Conservation (phyloP, 371 early-diverging fungal genomes). For the Mucor saturninus region DNA sequence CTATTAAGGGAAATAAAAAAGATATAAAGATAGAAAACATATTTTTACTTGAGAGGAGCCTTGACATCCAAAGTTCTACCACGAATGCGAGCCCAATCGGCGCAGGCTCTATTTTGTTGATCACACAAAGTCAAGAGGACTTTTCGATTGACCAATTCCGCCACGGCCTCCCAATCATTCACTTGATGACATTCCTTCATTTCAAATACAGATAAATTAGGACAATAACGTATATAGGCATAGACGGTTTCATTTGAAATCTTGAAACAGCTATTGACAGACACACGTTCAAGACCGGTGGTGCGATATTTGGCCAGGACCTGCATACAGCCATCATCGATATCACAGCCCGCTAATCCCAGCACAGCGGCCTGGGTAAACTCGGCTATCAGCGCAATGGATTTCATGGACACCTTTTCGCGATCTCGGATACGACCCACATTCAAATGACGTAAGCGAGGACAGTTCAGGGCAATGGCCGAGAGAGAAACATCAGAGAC, state of each 20-base stretch:
- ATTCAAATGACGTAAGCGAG: constrained; percentile 56
- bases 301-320: constrained; percentile 47
- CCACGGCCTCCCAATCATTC: constrained; percentile 52
- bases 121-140: constrained; percentile 51
- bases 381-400: constrained; percentile 54
- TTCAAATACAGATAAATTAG: constrained; percentile 61
- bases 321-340: constrained; percentile 57
- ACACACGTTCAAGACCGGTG: constrained; percentile 55
- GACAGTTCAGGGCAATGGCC: constrained; percentile 53
- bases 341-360: constrained; percentile 64
- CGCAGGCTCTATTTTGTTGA: constrained; percentile 40
- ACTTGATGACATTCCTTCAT: constrained; percentile 60
- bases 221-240: constrained; percentile 53
- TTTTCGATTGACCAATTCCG: constrained; percentile 37
- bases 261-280: constrained; percentile 57
- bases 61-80: constrained; percentile 34
- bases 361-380: constrained; percentile 55
- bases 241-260: constrained; percentile 55
- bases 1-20: neutral
- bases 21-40: neutral
- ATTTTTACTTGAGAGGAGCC: constrained; percentile 35
- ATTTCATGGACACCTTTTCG: constrained; percentile 49
- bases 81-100: constrained; percentile 40
- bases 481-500: constrained; percentile 58
- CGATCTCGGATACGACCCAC: constrained; percentile 61